phyloP scores from a whole-genome alignment of 495 filamentous ascomycete species.

The Massariosphaeria phaeospora region DNA sequence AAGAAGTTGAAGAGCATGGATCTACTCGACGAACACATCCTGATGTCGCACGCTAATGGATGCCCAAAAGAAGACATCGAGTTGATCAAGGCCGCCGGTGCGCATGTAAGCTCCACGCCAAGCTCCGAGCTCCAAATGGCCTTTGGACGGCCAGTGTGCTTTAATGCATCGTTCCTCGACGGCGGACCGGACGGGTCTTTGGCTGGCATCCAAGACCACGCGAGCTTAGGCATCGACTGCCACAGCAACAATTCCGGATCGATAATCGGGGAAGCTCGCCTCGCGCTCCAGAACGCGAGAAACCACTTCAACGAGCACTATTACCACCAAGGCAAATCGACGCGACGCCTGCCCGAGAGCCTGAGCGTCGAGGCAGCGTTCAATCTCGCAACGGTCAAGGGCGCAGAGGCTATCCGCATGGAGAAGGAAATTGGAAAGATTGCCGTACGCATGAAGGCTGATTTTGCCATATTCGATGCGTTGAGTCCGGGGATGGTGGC shows the following conservation, averaged over 20 bases:
- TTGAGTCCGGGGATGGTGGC: constrained; percentile 44
- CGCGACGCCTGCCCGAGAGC: constrained; percentile 36
- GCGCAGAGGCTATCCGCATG: constrained; percentile 45
- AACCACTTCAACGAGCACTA: constrained; percentile 34
- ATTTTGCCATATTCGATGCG: constrained; percentile 47
- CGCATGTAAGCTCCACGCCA: constrained; percentile 32
- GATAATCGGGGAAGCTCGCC: constrained; percentile 46
- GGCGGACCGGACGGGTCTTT: not conserved
- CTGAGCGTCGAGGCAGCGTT: constrained; percentile 45
- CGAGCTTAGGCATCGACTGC: constrained; percentile 49
- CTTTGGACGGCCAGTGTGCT: constrained; percentile 10
- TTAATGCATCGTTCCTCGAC: constrained; percentile 8
- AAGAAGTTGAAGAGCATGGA: constrained; percentile 13
- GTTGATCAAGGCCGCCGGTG: constrained; percentile 11
- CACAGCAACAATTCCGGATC: constrained; percentile 44
- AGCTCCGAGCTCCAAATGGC: constrained; percentile 34
- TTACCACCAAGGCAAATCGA: constrained; percentile 32
- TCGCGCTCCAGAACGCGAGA: constrained; percentile 45
- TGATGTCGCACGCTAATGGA: constrained; percentile 21
- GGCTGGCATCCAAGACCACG: not conserved
- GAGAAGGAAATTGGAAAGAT: constrained; percentile 45
- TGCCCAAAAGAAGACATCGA: constrained; percentile 13
- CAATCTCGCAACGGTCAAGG: constrained; percentile 48
- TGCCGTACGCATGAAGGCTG: constrained; percentile 45
- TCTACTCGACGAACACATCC: constrained; percentile 13